Evolutionary conservation across 768 basidiomycete species (phyloP).

Genomic region (Crassisporium funariophilum): DNA sequence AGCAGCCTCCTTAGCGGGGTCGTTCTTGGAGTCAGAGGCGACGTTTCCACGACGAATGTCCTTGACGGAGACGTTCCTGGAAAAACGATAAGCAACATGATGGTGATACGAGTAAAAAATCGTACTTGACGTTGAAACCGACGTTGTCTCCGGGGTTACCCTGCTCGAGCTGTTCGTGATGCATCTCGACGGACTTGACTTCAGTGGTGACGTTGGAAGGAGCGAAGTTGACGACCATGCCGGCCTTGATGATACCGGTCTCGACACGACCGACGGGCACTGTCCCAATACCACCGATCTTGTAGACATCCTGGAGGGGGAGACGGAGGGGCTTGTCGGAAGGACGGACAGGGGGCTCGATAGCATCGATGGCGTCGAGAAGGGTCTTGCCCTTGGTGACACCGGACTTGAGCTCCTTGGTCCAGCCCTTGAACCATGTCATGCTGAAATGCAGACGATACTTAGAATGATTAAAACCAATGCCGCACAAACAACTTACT

Average conservation of each 20-base stretch:
- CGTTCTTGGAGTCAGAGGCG: conserved; percentile 99
- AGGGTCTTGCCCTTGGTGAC: conserved; percentile 97
- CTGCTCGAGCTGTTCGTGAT: conserved; percentile 95
- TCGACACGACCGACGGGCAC: conserved; percentile 99
- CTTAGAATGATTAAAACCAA: background rate
- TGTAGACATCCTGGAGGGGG: conserved; percentile 99
- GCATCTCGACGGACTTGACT: conserved; percentile 99
- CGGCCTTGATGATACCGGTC: conserved; percentile 99
- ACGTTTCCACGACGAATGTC: conserved; percentile 99
- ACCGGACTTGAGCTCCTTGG: conserved; percentile 93
- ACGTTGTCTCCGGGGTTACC: conserved; percentile 99
- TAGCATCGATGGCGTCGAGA: conserved; percentile 99
- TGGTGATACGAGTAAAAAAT: conserved; percentile 11
- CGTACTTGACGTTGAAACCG: conserved; percentile 97
- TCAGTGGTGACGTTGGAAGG: conserved; percentile 99
- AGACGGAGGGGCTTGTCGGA: conserved; percentile 99
- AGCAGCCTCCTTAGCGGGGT: conserved; percentile 98
- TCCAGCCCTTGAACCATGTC: conserved; percentile 99
- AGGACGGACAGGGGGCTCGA: conserved; percentile 95
- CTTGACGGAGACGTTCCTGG: conserved; percentile 99
- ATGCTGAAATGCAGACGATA: conserved; percentile 58
- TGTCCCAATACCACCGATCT: conserved; percentile 99
- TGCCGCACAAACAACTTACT: conserved; percentile 51
- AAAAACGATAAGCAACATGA: conserved; percentile 9
- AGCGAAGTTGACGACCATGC: conserved; percentile 98